phyloP scores from a whole-genome alignment of 2,329 filamentous ascomycete species.

The Elsinoe fawcettii region DNA sequence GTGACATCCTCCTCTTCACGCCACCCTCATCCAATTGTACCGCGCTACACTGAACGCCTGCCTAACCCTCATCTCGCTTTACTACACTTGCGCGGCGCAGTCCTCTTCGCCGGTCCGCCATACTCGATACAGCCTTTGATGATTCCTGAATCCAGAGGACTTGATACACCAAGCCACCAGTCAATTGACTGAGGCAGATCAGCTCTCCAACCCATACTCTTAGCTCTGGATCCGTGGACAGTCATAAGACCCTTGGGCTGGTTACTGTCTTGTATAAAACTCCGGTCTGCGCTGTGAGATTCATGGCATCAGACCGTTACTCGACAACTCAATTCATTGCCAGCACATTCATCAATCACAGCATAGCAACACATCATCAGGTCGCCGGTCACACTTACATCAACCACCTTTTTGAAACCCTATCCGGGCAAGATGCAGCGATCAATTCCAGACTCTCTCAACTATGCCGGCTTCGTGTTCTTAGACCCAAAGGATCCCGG shows the following conservation, averaged over 20 bases:
- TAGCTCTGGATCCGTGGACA: background rate
- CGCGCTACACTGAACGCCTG: background rate
- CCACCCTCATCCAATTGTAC: constrained; percentile 1
- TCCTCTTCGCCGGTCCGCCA: background rate
- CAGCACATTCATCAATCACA: background rate
- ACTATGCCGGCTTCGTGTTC: background rate
- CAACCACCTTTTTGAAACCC: background rate
- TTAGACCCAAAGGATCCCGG: constrained; percentile 1
- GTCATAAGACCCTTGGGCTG: background rate
- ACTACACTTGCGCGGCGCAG: background rate
- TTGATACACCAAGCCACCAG: background rate
- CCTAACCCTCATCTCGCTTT: constrained; percentile 7
- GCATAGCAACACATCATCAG: background rate
- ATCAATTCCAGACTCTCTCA: background rate
- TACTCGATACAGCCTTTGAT: constrained; percentile 1
- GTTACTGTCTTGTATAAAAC: background rate
- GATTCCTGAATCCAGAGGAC: background rate
- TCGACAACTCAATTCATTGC: background rate
- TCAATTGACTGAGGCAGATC: background rate
- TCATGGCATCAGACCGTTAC: background rate
- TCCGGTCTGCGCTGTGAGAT: background rate
- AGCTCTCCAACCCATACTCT: background rate
- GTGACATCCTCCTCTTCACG: background rate
- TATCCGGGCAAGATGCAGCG: background rate
- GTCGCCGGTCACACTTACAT: background rate